Conservation (phyloP, 2,329 filamentous ascomycete genomes). For the Claviceps cyperi region DNA sequence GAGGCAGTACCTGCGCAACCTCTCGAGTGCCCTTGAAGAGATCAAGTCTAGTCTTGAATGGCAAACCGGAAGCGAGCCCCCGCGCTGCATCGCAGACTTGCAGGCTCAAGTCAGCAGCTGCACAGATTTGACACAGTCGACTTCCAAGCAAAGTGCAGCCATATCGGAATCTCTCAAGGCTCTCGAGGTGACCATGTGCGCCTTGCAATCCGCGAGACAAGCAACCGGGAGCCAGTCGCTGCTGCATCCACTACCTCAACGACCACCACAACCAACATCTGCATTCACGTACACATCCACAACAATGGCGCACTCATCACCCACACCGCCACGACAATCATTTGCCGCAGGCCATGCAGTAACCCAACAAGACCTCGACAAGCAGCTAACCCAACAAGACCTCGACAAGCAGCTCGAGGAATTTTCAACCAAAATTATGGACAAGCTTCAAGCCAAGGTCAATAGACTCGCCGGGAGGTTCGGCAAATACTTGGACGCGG, state of each 20-base stretch:
- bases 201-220: not conserved
- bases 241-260: not conserved
- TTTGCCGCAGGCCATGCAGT: not conserved
- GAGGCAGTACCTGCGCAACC: not conserved
- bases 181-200: not conserved
- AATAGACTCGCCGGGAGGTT: too few species aligned
- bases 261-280: not conserved
- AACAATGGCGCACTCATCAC: not conserved
- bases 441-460: too few species aligned
- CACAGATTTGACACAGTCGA: not conserved
- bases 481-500: too few species aligned
- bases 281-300: not conserved
- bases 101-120: not conserved
- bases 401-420: too few species aligned
- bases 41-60: not conserved
- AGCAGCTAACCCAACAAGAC: too few species aligned
- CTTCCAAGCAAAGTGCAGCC: constrained; percentile 1
- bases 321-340: not conserved
- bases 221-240: not conserved
- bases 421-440: too few species aligned
- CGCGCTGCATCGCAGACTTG: not conserved
- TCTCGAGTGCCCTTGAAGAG: not conserved
- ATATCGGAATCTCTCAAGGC: not conserved
- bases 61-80: not conserved
- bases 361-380: not conserved